A percentile compares a stretch with the other conserved stretches of the same genome.
These are phyloP conservation scores for Geranium brycei DNA, from an alignment of 345 rosid genomes.

Conservation along the genomic window DNA sequence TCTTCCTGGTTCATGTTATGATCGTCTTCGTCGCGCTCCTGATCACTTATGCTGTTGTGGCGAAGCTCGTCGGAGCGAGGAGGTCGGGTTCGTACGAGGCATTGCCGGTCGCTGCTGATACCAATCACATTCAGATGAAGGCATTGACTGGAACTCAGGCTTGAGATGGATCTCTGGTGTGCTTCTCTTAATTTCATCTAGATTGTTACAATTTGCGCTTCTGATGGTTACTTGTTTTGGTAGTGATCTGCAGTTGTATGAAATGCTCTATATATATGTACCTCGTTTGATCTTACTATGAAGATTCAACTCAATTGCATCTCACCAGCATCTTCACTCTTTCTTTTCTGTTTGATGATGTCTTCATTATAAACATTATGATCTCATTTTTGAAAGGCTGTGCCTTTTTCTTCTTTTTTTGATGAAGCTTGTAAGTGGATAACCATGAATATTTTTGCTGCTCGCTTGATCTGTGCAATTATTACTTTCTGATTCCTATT, in stretches of 20 bases:
- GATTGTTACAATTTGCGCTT: neutral
- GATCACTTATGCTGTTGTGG: conserved; percentile 40
- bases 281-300: neutral
- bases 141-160: conserved; percentile 72
- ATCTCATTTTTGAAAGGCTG: neutral
- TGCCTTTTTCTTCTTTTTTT: neutral
- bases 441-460: neutral
- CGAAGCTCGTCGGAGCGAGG: conserved; percentile 33
- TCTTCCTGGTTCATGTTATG: conserved; percentile 58
- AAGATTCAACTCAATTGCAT: neutral
- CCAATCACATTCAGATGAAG: conserved; percentile 71
- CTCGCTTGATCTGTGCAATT: neutral
- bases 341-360: too few relatives aligned
- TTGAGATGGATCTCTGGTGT: conserved; percentile 15
- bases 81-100: conserved; percentile 71
- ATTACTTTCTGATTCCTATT: neutral
- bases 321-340: neutral
- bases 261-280: neutral
- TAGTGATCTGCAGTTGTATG: neutral
- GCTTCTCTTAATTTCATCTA: neutral
- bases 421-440: neutral
- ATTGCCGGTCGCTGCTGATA: conserved; percentile 38
- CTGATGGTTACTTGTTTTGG: neutral
- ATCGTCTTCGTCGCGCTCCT: conserved; percentile 45
- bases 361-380: neutral